Percentiles rank a stretch among this genome's conserved stretches.
Evolutionary conservation across 202 grass and related monocot genomes (phyloP).

Genomic region (Dendrocalamus latiflorus): DNA sequence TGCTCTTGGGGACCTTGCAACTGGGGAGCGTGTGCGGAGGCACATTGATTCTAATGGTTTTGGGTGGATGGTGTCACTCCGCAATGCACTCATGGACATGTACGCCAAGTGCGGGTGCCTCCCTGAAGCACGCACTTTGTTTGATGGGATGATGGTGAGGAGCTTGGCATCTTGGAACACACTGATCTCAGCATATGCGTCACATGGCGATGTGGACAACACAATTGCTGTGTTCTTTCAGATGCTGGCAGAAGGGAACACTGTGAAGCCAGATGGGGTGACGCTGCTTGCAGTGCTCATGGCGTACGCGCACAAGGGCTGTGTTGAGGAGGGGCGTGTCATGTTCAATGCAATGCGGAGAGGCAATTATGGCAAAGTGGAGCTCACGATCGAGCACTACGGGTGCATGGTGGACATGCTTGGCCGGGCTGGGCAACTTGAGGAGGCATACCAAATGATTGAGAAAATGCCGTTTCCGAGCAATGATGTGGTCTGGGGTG

Average conservation of each 20-base stretch:
- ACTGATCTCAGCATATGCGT: conserved; percentile 53
- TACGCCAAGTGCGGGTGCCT: conserved; percentile 52
- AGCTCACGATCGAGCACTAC: conserved; percentile 46
- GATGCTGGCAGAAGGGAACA: conserved; percentile 32
- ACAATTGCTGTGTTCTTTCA: conserved; percentile 34
- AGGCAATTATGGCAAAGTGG: conserved; percentile 35
- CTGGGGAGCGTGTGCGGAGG: conserved; percentile 30
- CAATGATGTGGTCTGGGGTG: conserved; percentile 52
- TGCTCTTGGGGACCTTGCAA: conserved; percentile 54
- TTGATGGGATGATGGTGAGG: conserved; percentile 35
- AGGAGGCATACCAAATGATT: conserved; percentile 43
- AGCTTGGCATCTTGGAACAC: conserved; percentile 56
- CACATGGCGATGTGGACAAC: conserved; percentile 35
- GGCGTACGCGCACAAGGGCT: conserved; percentile 39
- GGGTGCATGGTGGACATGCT: conserved; percentile 67
- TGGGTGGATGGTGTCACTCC: conserved; percentile 58
- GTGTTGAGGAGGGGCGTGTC: conserved; percentile 42
- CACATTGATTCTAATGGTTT: conserved; percentile 52
- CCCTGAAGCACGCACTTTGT: conserved; percentile 35
- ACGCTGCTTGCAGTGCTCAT: conserved; percentile 47
- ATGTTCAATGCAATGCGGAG: conserved; percentile 35
- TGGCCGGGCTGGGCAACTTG: conserved; percentile 45
- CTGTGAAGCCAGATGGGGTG: conserved; percentile 43
- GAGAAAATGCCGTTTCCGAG: conserved; percentile 47
- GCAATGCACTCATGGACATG: conserved; percentile 58